Conservation (phyloP, 2,329 filamentous ascomycete species). For the Tolypocladium amazonense region DNA sequence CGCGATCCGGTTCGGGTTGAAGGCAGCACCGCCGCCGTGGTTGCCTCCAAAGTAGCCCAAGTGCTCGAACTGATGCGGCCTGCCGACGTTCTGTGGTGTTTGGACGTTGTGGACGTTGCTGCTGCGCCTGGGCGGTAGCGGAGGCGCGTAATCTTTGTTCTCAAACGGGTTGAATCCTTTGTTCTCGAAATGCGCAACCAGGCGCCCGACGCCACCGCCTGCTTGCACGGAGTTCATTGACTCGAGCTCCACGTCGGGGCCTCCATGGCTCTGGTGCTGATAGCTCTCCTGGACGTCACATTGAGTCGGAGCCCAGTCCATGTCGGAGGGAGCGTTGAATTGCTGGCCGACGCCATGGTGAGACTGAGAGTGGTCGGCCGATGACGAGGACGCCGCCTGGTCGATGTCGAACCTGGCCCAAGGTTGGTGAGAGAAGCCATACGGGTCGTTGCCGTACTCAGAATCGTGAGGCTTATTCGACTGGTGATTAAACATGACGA, state of each 20-base stretch:
- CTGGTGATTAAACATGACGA: constrained; percentile 28
- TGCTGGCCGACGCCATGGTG: constrained; percentile 14
- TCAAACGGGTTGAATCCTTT: constrained; percentile 23
- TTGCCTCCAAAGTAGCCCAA: constrained; percentile 2
- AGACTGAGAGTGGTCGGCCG: constrained; percentile 10
- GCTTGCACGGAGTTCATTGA: constrained; percentile 13
- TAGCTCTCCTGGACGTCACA: constrained; percentile 17
- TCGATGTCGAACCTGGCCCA: constrained; percentile 21
- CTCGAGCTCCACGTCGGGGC: constrained; percentile 16
- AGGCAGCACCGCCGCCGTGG: not conserved
- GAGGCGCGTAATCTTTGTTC: constrained; percentile 22
- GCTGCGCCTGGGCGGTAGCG: constrained; percentile 23
- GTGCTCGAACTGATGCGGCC: constrained; percentile 3
- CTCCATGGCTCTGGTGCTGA: constrained; percentile 11
- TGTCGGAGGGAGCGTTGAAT: constrained; percentile 17
- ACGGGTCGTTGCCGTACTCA: constrained; percentile 15
- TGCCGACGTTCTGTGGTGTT: constrained; percentile 12
- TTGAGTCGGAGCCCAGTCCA: constrained; percentile 27
- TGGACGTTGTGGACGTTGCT: constrained; percentile 14
- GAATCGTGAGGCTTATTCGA: constrained; percentile 19
- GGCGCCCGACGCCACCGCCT: constrained; percentile 19
- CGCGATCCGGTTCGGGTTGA: constrained; percentile 16
- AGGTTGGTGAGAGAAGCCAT: constrained; percentile 20
- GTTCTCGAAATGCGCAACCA: constrained; percentile 31
- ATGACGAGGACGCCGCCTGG: constrained; percentile 11